Base-by-base conservation (phyloP, 495 filamentous ascomycete genomes). In the Lasiosphaeria miniovina region DNA sequence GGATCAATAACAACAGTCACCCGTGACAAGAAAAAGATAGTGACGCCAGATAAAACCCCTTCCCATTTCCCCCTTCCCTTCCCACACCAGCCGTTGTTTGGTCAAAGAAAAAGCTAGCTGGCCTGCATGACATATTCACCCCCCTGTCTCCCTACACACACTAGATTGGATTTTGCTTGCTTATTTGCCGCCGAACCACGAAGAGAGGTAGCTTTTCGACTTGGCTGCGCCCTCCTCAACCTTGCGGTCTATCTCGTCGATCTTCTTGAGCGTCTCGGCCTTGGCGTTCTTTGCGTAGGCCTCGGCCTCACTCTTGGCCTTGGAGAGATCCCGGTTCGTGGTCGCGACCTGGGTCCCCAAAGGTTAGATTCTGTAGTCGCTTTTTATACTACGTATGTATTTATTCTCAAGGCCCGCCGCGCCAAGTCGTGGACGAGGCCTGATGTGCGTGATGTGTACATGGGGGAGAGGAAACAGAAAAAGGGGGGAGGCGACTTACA, bases 161-260 rank as follows among this genome's bases (percentile, higher is more conserved):
- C 24, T 24, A 24, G 24, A 24, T 24, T 6, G 7, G 3, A 32
- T n/a, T 32, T 38, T 40, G 15, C 11, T 46, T 46, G 36, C 41
- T 69, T 63, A 78, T 68, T 84, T 89, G 71, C 86, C 82, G 38
- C 89, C 86, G 62, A 96, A 93, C 91, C 91, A 96, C 55, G 86
- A 84, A 34, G 86, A 87, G 59, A 94, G 73, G 17, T 83, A 83
- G 54, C 85, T 82, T 84, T 95, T 95, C 9, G 90, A 87, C 71
- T 93, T 88, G 6, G 84, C 71, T 11, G 91, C 84, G 65, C 86
- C 85, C 64, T 87, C 78, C 77, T 91, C 89, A 32, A 96, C 82
- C 66, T 86, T 90, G 59, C 83, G 82, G 71, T 94, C 91, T 55
- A 84, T 75, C 61, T 84, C 77, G 62, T 91, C 86, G 41, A 96